Base-by-base conservation (phyloP, 2,329 filamentous ascomycete genomes). In the Hypoxylon sp. region DNA sequence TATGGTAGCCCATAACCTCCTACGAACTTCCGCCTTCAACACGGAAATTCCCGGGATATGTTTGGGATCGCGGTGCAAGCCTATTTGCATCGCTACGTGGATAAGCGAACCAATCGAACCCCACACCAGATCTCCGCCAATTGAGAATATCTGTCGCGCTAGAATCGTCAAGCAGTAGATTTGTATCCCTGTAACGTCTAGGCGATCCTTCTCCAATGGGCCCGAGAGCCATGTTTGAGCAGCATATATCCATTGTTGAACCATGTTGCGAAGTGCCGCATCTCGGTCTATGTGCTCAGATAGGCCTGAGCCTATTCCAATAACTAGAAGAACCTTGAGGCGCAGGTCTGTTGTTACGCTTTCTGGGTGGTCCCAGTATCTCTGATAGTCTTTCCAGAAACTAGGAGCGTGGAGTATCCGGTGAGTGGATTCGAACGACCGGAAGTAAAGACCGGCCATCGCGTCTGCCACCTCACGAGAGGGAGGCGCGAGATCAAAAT, bases 351-450 rank as follows among this genome's bases (percentile, higher is more conserved):
- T 64, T 0, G 73, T 63, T 1, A 73, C 69, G 6, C 5, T 69
- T 4, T 76, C 74, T 0, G 79, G 76, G 2, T 79, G 9, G 3
- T 79, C 74, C 85, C 85, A 88, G 66, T 84, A 85, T 0, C 58
- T 74, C 3, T 78, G 66, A 69, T 87, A 89, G 6, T 87, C 83
- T 19, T 77, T 70, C 80, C 81, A 81, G 66, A 89, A 90, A 0
- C 81, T 83, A 0, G 86, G 86, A 3, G 79, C 74, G 60, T 89
- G 87, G 0, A 89, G 74, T 48, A 89, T 84, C 2, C 85, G 82
- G 57, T 87, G 83, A 0, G 81, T 80, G 1, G 80, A 82, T 65
- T 87, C 87, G 63, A 85, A 87, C 0, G 78, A 83, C 2, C 75
- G 74, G 47, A 88, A 82, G 74, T 89, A 90, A 0, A 84, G 69